Base-by-base conservation (phyloP, 768 basidiomycete genomes). In the Hericium coralloides region DNA sequence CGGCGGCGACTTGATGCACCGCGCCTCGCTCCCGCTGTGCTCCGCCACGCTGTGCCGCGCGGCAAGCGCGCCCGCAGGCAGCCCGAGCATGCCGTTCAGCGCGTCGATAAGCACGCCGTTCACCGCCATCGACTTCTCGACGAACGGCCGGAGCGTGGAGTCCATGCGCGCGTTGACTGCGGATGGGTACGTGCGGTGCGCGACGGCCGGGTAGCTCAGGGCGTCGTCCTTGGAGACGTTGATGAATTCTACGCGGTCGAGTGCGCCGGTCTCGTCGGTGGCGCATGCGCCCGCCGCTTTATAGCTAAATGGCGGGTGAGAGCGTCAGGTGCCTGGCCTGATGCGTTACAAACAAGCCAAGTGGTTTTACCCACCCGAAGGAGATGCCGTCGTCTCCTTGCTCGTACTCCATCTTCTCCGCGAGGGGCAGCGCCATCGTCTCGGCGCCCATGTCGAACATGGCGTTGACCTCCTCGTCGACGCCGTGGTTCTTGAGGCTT, bases 401-500 rank as follows among this genome's bases (percentile, higher is more conserved):
- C 60, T 77, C 76, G 43, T 66, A 77, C 49, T 65, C 63, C 62
- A 71, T 55, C 58, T 74, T 75, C 55, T 77, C 76, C 12, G 73
- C 73, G 12, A 74, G 57, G 1, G 72, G 69, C 0, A 78, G 66
- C 2, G 63, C 65, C 67, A 77, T 72, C 0, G 71, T 70, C 51
- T 63, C 65, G 7, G 68, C 66, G 12, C 76, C 75, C 56, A 76
- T 65, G 20, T 69, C 68, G 49, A 77, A 75, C 69, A 77, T 71
- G 4, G 53, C 65, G 45, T 65, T 56, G 6, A 69, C 71, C 53
- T 69, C 70, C 36, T 63, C 45, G 4, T 74, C 72, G 12, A 67
- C 66, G 3, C 70, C 73, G 55, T 77, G 74, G 60, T 77, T 74
- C 63, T 76, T 74, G 31, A 78, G 65, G 53, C 74, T 76, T 53